Base-by-base conservation (phyloP, 2,329 filamentous ascomycete genomes). In the Xylariaceae sp. region DNA sequence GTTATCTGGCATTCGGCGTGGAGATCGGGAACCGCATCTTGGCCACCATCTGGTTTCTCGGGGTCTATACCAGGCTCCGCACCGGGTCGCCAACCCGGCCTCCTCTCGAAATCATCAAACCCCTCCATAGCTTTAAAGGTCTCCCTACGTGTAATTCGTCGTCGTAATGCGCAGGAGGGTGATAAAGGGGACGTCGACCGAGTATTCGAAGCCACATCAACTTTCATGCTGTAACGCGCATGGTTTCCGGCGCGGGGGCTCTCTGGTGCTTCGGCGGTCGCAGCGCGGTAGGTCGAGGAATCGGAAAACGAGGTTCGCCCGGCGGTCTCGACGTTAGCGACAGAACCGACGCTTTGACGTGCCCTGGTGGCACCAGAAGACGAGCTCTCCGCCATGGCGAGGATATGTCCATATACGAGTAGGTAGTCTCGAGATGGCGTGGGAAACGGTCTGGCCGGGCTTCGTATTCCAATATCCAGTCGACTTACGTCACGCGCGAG, bases 1-100 rank as follows among this genome's bases (percentile, higher is more conserved):
- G 89, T 92, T 55, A 97, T 95, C 51, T 92, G 85, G 72, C 92
- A 96, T 7, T 75, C 3, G 80, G 78, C 69, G 81, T 79, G 57
- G 78, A 84, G 56, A 78, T 80, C 47, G 1, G 69, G 66, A 15
- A 61, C 50, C 1, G 58, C 60, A 4, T 68, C 67, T 17, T 87
- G 83, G 1, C 84, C 82, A 44, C 84, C 86, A 67, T 88, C 86
- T 0, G 84, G 78, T 61, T 87, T 85, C 51, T 78, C 78, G 1
- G 88, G 87, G 65, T 91, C 88, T 62, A 89, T 83, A 1, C 88
- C 88, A 0, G 88, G 88, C 68, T 91, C 88, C 6, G 82, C 80
- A n/a, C 84, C 84, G 3, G 84, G 81, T 35, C 78, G 77, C 81
- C 82, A 84, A 57, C 78, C 78, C 0, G 75, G 75, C 3, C 74